Base-by-base conservation (phyloP, 2,329 filamentous ascomycete species). In the Pseudocercospora fijiensis region DNA sequence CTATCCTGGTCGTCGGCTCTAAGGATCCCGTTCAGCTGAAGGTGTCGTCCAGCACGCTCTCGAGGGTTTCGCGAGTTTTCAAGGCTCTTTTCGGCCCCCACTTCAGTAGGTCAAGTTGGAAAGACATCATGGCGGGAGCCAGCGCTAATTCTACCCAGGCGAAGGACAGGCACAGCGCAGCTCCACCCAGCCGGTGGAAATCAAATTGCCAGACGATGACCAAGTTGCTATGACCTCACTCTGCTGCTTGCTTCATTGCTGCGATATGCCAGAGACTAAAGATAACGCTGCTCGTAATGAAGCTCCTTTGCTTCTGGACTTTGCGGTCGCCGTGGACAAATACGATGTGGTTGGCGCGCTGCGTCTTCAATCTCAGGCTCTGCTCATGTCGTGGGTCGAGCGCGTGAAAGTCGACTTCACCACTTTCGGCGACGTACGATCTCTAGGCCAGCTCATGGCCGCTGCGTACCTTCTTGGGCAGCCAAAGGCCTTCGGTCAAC, bases 171-270 rank as follows among this genome's bases (percentile, higher is more conserved):
- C 18, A 18, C 9, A 18, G 30, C 13, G 30, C 30, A 2, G 18
- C 20, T 3, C 11, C 5, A 10, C 26, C 27, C 4, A 13, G 1
- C 41, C 60, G 1, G 45, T 57, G 5, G 47, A 63, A 28, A 51
- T 64, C 18, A 45, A 22, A 4, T 49, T 62, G 2, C 61, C 47
- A 11, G 63, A 65, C 2, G 65, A 67, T 22, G 47, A 61, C 16
- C 33, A 53, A 5, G 28, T 41, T 4, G 47, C 33, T 10, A 63
- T 67, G 65, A 20, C 28, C 1, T 43, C 26, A 30, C 49, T 67
- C 9, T 67, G 63, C 26, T 1, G 57, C 26, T 10, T 64, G 2
- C 26, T 65, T 0, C 62, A 65, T 41, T 3, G 59, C 2, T 37
- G 41, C 13, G 45, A 45, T 4, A 18, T 43, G 26, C 8, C 51